Conservation (phyloP, 2,329 filamentous ascomycete species). For the Pyrenochaeta sp. region DNA sequence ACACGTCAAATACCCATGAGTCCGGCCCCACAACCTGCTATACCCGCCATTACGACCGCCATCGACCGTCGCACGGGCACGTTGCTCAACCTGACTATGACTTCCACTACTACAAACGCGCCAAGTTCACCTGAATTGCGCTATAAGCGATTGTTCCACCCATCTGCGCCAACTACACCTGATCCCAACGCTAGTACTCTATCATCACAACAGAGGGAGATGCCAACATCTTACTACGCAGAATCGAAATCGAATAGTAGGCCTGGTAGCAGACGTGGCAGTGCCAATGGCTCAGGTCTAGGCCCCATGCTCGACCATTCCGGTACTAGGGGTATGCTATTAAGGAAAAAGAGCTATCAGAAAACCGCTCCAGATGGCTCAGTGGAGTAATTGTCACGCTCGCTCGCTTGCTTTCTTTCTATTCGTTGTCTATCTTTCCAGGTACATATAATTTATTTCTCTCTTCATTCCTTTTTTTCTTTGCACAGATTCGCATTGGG, state of each 20-base stretch:
- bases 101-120: constrained; percentile 19
- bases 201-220: background rate
- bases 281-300: constrained; percentile 17
- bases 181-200: constrained; percentile 22
- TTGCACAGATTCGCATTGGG: background rate
- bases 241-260: constrained; percentile 14
- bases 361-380: background rate
- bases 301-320: constrained; percentile 38
- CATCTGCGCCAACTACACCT: constrained; percentile 24
- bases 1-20: constrained; percentile 34
- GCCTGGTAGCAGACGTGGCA: constrained; percentile 27
- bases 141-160: constrained; percentile 55
- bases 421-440: background rate
- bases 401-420: background rate
- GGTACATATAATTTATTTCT: background rate
- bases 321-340: constrained; percentile 42
- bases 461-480: background rate
- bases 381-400: background rate
- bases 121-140: constrained; percentile 51
- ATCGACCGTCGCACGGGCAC: constrained; percentile 28
- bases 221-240: background rate
- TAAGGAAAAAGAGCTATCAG: constrained; percentile 31
- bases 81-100: constrained; percentile 36
- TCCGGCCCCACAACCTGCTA: constrained; percentile 21
- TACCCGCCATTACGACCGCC: constrained; percentile 10